Conservation (phyloP, 192 early-diverging fungal species). For the Bifiguratus adelaidae region DNA sequence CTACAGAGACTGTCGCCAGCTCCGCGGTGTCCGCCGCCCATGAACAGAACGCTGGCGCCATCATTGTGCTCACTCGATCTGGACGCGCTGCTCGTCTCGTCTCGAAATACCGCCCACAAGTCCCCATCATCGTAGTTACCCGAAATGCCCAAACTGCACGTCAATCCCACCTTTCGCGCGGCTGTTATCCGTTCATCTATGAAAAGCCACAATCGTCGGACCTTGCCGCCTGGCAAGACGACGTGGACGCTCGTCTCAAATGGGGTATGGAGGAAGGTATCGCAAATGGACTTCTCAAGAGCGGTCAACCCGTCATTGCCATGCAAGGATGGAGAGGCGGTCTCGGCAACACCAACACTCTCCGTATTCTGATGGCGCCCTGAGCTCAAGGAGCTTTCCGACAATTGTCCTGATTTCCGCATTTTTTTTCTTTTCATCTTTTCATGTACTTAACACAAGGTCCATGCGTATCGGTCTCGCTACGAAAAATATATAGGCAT, state of each 20-base stretch:
- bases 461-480: too few relatives aligned
- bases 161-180: conserved; percentile 66
- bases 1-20: conserved; percentile 87
- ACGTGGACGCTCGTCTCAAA: conserved; percentile 67
- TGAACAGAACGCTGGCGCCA: conserved; percentile 76
- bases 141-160: conserved; percentile 65
- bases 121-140: conserved; percentile 89
- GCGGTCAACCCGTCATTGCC: conserved; percentile 58
- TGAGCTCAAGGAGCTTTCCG: too few relatives aligned
- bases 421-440: too few relatives aligned
- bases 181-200: conserved; percentile 75
- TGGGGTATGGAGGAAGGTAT: conserved; percentile 66
- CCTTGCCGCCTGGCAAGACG: conserved; percentile 63
- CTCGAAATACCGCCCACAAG: conserved; percentile 88
- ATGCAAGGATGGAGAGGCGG: conserved; percentile 74
- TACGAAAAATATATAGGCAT: too few relatives aligned
- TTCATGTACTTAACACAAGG: too few relatives aligned
- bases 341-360: conserved; percentile 74
- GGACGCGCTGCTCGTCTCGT: conserved; percentile 83
- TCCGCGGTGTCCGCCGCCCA: conserved; percentile 77
- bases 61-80: conserved; percentile 80
- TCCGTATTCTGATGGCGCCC: conserved; percentile 58
- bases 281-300: conserved; percentile 29
- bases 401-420: too few relatives aligned
- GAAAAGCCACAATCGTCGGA: conserved; percentile 19